phyloP scores from a whole-genome alignment of 495 filamentous ascomycete species.

The Penicillium atrosanguineum region DNA sequence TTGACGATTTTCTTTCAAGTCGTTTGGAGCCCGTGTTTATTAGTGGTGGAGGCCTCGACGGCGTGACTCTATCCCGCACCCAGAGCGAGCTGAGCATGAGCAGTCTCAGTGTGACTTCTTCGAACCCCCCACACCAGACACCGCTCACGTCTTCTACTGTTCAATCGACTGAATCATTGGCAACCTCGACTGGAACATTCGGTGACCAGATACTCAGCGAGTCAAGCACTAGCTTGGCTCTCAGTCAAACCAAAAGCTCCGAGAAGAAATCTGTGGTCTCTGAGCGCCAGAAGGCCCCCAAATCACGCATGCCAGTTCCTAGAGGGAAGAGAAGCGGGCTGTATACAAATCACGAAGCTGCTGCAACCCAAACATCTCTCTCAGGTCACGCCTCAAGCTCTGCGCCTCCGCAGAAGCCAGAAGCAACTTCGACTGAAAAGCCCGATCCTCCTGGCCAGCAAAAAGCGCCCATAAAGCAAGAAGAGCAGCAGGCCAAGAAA shows the following conservation, averaged over 20 bases:
- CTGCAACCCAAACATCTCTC: conserved; percentile 24
- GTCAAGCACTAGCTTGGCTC: conserved; percentile 3
- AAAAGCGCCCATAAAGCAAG: neutral
- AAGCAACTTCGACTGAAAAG: conserved; percentile 1
- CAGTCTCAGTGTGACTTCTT: conserved; percentile 51
- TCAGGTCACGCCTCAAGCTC: conserved; percentile 27
- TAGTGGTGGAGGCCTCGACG: conserved; percentile 61
- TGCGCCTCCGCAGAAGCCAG: conserved; percentile 16
- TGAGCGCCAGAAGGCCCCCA: neutral
- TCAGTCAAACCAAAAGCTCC: conserved; percentile 7
- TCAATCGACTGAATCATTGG: conserved; percentile 37
- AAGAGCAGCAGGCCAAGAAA: conserved; percentile 28
- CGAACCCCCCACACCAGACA: conserved; percentile 18
- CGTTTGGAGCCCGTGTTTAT: conserved; percentile 87
- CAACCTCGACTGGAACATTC: conserved; percentile 25
- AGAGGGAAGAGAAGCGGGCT: conserved; percentile 11
- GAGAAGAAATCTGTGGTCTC: neutral
- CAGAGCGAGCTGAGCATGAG: conserved; percentile 63
- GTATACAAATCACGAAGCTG: conserved; percentile 26
- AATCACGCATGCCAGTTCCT: conserved; percentile 23
- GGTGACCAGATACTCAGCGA: conserved; percentile 11
- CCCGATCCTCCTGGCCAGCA: conserved; percentile 1
- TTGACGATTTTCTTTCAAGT: conserved; percentile 70
- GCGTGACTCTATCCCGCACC: conserved; percentile 53
- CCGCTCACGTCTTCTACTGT: conserved; percentile 22